These are phyloP conservation scores for Apiospora phragmitis DNA, from an alignment of 2,329 filamentous ascomycete genomes.

Conservation along the genomic window DNA sequence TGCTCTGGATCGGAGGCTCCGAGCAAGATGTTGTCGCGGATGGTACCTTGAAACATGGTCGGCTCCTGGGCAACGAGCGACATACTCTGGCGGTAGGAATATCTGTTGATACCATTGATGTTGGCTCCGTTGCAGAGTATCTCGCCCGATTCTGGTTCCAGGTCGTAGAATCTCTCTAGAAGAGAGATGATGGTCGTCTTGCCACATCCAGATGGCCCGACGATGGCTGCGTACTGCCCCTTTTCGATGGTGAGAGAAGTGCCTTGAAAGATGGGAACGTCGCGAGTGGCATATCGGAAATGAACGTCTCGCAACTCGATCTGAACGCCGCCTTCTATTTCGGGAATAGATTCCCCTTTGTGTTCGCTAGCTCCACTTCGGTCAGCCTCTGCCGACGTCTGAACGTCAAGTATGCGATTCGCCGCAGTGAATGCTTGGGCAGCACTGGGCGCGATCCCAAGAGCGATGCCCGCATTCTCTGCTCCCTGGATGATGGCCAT, in stretches of 20 bases:
- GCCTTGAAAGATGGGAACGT: slow-evolving; percentile 42
- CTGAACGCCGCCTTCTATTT: slow-evolving; percentile 28
- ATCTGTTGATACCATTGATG: slow-evolving; percentile 56
- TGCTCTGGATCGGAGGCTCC: slow-evolving; percentile 52
- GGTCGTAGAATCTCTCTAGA: slow-evolving; percentile 50
- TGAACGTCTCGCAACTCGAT: slow-evolving; percentile 55
- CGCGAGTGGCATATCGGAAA: slow-evolving; percentile 61
- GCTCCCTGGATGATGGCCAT: slow-evolving; percentile 50
- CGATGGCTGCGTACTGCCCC: slow-evolving; percentile 54
- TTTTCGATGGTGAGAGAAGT: slow-evolving; percentile 44
- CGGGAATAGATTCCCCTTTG: slow-evolving; percentile 47
- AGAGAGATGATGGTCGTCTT: slow-evolving; percentile 63
- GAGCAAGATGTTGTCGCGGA: slow-evolving; percentile 65
- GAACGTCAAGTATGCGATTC: slow-evolving; percentile 53
- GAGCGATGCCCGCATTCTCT: slow-evolving; percentile 41
- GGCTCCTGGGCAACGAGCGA: slow-evolving; percentile 73
- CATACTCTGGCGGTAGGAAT: slow-evolving; percentile 60
- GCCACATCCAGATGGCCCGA: slow-evolving; percentile 58
- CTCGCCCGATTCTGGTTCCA: slow-evolving; percentile 45
- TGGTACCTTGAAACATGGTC: slow-evolving; percentile 62
- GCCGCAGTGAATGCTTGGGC: slow-evolving; percentile 50
- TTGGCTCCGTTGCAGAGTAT: slow-evolving; percentile 60
- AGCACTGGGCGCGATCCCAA: slow-evolving; percentile 48
- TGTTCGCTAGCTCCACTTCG: slow-evolving; percentile 42
- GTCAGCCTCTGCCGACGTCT: slow-evolving; percentile 41